A percentile compares a stretch with the other conserved stretches of the same genome.
phyloP scores from a whole-genome alignment of 345 rosid species.

The Citrus mangshanensis region DNA sequence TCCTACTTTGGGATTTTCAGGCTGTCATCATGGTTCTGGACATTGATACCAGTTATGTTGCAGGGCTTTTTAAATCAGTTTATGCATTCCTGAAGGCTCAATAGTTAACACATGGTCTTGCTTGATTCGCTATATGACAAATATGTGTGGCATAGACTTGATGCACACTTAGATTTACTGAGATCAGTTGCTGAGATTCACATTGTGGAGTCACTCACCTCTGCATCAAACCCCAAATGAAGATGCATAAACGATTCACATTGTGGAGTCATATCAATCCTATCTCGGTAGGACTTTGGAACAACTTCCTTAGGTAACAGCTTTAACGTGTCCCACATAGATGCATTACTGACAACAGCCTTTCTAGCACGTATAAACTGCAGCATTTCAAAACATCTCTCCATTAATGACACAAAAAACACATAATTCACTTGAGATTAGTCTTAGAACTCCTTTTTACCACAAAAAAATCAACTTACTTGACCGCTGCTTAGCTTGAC shows the following conservation, averaged over 20 bases:
- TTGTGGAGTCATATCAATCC: conserved; percentile 53
- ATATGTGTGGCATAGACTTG: neutral
- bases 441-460: neutral
- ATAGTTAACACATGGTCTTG: neutral
- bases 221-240: conserved; percentile 85
- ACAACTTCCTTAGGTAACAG: conserved; percentile 64
- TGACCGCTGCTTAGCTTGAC: conserved; percentile 82
- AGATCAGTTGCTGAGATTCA: neutral
- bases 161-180: neutral
- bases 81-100: neutral
- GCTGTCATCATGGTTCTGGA: neutral
- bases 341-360: conserved; percentile 92
- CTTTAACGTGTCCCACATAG: conserved; percentile 86
- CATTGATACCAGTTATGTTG: neutral
- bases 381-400: conserved; percentile 12
- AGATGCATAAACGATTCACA: conserved; percentile 99
- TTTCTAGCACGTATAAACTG: conserved; percentile 82
- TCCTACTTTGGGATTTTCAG: neutral
- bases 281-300: conserved; percentile 52
- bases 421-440: neutral
- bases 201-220: conserved; percentile 33
- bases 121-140: neutral
- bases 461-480: conserved; percentile 41
- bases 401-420: neutral
- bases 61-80: neutral